Evolutionary conservation across 78 protist genomes (phyloP).

Genomic region (Dictyostelium firmibasis): DNA sequence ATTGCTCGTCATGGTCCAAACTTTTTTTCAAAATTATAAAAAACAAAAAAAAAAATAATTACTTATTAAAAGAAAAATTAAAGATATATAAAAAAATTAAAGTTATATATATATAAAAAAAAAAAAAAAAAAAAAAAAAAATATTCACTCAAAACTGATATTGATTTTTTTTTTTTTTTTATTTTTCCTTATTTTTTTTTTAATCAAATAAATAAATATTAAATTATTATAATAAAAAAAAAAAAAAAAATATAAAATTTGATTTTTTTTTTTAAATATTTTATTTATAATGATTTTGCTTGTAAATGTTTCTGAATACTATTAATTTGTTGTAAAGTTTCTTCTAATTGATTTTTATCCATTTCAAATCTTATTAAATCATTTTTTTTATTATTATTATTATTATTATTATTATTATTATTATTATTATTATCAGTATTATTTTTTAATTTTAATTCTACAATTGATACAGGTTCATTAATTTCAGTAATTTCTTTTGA

Average conservation of each 20-base stretch:
- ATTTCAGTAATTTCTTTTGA: constrained; percentile 59
- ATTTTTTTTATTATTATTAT: too few species aligned
- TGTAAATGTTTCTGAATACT: constrained; percentile 74
- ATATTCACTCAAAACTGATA: too few species aligned
- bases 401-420: background rate
- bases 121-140: background rate
- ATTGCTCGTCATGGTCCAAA: constrained; percentile 79
- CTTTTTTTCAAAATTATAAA: constrained; percentile 53
- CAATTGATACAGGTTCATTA: constrained; percentile 68
- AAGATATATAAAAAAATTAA: background rate
- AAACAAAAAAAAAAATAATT: background rate
- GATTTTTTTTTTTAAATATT: too few species aligned
- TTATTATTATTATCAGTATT: background rate
- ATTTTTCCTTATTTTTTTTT: too few species aligned
- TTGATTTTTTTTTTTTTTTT: too few species aligned
- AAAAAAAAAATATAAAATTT: background rate
- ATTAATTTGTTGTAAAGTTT: constrained; percentile 63
- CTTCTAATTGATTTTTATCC: constrained; percentile 66
- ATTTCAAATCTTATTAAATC: constrained; percentile 66
- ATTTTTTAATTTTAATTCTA: constrained; percentile 42
- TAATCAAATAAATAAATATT: too few species aligned
- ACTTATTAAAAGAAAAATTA: too few species aligned
- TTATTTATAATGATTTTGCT: background rate
- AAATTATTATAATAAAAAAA: background rate
- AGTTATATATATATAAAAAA: background rate